Conservation (phyloP, 257 asterid genomes). For the Lantana camara region DNA sequence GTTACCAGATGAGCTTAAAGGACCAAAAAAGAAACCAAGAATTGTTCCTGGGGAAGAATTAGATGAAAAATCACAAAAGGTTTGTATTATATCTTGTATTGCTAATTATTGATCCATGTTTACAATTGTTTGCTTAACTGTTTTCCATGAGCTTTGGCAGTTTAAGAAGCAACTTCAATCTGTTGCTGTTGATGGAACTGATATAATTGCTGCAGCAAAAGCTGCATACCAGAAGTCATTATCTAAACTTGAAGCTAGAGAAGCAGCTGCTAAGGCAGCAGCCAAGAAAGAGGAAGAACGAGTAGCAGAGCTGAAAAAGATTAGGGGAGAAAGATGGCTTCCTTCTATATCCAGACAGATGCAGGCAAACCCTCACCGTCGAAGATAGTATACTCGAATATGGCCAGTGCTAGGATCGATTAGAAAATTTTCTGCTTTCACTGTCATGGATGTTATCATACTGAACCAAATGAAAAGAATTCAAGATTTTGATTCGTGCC, state of each 20-base stretch:
- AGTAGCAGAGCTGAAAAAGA: conserved; percentile 58
- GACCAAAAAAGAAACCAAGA: conserved; percentile 70
- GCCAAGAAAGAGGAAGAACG: conserved; percentile 78
- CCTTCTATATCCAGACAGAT: conserved; percentile 64
- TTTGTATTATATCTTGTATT: conserved; percentile 8
- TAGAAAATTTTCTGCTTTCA: too few relatives aligned
- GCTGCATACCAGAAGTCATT: conserved; percentile 51
- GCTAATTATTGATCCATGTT: background rate
- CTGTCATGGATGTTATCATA: too few relatives aligned
- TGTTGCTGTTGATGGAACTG: conserved; percentile 63
- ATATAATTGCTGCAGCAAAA: conserved; percentile 59
- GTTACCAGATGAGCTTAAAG: conserved; percentile 54
- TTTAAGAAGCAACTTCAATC: conserved; percentile 61
- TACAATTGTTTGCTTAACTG: too few relatives aligned
- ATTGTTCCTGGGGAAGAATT: conserved; percentile 64
- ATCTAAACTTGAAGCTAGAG: conserved; percentile 69
- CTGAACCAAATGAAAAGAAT: too few relatives aligned
- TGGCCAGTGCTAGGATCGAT: too few relatives aligned
- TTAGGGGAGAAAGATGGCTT: conserved; percentile 89
- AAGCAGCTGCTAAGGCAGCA: conserved; percentile 64
- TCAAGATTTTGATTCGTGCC: too few relatives aligned
- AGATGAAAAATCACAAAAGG: conserved; percentile 74
- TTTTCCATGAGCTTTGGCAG: conserved; percentile 35
- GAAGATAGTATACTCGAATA: background rate
- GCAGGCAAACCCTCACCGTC: conserved; percentile 27